Evolutionary conservation across 805 yeast genomes (phyloP), one percentile per base, ranked within the genome.

Genomic region (Kodamaea sagamina): DNA sequence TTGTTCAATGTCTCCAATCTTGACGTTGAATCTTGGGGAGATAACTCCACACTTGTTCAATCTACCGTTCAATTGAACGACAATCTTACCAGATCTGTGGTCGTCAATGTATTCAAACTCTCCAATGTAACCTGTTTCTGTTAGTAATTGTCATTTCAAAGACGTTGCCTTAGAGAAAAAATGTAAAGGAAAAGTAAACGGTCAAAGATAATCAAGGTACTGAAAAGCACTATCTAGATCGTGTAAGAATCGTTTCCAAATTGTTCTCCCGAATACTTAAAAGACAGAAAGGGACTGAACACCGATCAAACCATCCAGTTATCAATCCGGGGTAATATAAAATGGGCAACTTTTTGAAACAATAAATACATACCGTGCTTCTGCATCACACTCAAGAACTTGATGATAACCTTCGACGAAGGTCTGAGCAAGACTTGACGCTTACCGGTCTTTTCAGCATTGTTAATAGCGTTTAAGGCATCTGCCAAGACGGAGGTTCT

Each of bases 391-490:
- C 88, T 81, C 74, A 90, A 81, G 79, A 89, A 90, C 79, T 89
- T 90, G 85, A 90, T 82, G 79, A 90, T 89, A 65, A 90, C 97
- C 86, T 90, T 90, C 71, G 97, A 90, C 43, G 97, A 89, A 59
- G 97, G 97, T 84, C 97, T 87, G 78, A 90, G 86, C 72, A 90
- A 77, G 66, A 90, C 97, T 81, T 90, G 97, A 80, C 97, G 87
- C 83, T 90, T 90, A 77, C 97, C 97, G 77, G 96, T 84, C 80
- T 89, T 90, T 80, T 90, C 97, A 78, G 97, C 97, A 77, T 90
- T 90, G 93, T 89, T 89, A 78, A 90, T 90, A 66, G 96, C 84
- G 79, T 90, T 90, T 67, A 90, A 85, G 71, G 97, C 97, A 80
- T 90, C 97, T 71, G 96, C 97, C 75, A 90, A 86, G 75, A 87